These are phyloP conservation scores for Euryodendron excelsum DNA, from an alignment of 148 eudicot genomes.

Conservation along the genomic window DNA sequence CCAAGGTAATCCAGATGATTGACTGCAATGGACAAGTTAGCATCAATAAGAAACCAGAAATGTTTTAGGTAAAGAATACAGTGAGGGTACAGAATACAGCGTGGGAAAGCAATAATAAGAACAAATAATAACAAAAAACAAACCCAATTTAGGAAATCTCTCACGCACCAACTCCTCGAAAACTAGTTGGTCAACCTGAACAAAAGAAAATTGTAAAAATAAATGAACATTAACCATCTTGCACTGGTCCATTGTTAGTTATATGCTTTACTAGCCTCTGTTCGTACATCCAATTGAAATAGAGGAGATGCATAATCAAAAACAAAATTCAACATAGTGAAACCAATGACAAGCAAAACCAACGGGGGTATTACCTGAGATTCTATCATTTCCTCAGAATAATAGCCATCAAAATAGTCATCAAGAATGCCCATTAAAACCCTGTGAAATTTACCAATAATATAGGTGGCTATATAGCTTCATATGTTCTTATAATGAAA, in stretches of 20 bases:
- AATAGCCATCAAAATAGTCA: slow-evolving; percentile 97
- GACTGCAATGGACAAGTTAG: slow-evolving; percentile 46
- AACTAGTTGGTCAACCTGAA: slow-evolving; percentile 98
- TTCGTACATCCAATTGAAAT: neutral
- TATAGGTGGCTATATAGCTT: slow-evolving; percentile 4
- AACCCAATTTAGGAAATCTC: slow-evolving; percentile 89
- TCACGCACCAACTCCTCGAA: slow-evolving; percentile 95
- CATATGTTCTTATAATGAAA: neutral
- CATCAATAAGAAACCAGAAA: neutral
- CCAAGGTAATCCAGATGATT: slow-evolving; percentile 97
- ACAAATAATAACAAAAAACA: slow-evolving; percentile 29
- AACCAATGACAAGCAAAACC: slow-evolving; percentile 4
- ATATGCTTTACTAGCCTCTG: neutral
- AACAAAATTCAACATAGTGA: neutral
- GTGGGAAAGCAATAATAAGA: neutral
- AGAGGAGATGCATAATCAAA: neutral
- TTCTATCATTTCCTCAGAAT: slow-evolving; percentile 95
- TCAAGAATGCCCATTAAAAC: slow-evolving; percentile 85
- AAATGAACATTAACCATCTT: slow-evolving; percentile 9
- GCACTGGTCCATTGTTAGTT: neutral
- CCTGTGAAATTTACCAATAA: slow-evolving; percentile 44
- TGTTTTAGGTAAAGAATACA: neutral
- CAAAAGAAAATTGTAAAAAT: slow-evolving; percentile 13
- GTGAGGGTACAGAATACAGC: no score
- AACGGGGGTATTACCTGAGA: slow-evolving; percentile 60